These are phyloP conservation scores for Alopecurus myosuroides DNA, from an alignment of 176 grass and related monocot species.

Conservation along the genomic window DNA sequence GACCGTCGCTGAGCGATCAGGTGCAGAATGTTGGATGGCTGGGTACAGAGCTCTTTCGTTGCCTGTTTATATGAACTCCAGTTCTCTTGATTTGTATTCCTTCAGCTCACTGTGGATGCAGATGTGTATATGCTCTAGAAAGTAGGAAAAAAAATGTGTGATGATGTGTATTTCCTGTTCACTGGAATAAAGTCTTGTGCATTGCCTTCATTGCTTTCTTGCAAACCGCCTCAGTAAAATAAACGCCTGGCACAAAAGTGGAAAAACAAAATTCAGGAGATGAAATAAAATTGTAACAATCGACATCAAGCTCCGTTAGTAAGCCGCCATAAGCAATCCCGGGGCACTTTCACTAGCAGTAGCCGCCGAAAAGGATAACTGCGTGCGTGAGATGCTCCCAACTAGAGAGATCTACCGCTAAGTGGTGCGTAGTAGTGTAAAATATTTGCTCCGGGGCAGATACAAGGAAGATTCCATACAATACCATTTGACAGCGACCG, in stretches of 20 bases:
- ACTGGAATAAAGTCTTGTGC: neutral
- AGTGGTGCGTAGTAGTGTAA: too few relatives aligned
- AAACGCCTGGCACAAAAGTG: too few relatives aligned
- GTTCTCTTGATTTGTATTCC: conserved; percentile 4
- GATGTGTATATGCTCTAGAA: neutral
- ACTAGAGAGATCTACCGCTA: neutral
- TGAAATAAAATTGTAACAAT: neutral
- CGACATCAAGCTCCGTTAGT: neutral
- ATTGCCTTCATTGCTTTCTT: too few relatives aligned
- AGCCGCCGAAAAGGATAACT: too few relatives aligned
- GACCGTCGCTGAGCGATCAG: neutral
- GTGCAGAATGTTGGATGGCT: neutral
- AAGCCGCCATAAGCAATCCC: neutral
- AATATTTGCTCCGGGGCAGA: neutral
- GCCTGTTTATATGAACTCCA: neutral
- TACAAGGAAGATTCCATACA: neutral
- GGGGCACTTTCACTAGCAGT: neutral
- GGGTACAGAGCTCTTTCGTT: neutral
- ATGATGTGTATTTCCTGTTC: neutral
- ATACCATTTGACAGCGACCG: neutral
- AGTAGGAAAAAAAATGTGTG: neutral
- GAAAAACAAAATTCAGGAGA: too few relatives aligned
- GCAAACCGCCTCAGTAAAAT: neutral
- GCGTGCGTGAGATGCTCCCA: neutral
- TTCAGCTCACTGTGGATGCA: neutral